Conservation (phyloP, 192 early-diverging fungal species). For the Spizellomyces punctatus region DNA sequence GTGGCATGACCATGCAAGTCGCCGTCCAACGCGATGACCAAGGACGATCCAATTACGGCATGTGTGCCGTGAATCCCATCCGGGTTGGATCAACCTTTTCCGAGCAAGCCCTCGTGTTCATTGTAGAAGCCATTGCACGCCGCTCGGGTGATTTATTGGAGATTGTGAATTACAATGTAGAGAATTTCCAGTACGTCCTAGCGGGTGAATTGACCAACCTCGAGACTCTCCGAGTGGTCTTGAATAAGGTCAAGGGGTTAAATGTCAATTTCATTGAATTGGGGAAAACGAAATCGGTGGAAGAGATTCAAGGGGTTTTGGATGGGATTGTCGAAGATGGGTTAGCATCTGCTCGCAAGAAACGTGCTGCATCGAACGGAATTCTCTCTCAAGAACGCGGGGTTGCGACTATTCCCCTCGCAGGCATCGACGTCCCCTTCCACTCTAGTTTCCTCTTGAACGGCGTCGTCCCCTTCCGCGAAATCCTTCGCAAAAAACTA, state of each 20-base stretch:
- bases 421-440: slow-evolving; percentile 96
- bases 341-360: slow-evolving; percentile 66
- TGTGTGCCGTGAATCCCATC: slow-evolving; percentile 92
- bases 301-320: slow-evolving; percentile 82
- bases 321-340: slow-evolving; percentile 75
- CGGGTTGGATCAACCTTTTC: slow-evolving; percentile 84
- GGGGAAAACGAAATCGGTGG: slow-evolving; percentile 79
- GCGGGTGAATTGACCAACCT: slow-evolving; percentile 83
- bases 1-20: slow-evolving; percentile 98
- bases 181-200: slow-evolving; percentile 95
- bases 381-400: slow-evolving; percentile 80
- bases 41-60: slow-evolving; percentile 89
- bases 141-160: slow-evolving; percentile 79
- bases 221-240: slow-evolving; percentile 76
- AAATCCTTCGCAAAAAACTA: slow-evolving; percentile 81
- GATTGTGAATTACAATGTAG: slow-evolving; percentile 98
- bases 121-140: slow-evolving; percentile 81
- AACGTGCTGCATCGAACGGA: slow-evolving; percentile 60
- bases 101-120: slow-evolving; percentile 80
- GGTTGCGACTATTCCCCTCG: slow-evolving; percentile 85
- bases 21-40: slow-evolving; percentile 79
- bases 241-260: slow-evolving; percentile 85
- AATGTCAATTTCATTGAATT: slow-evolving; percentile 88
- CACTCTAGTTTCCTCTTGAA: slow-evolving; percentile 92
- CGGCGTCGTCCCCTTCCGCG: slow-evolving; percentile 91